Percentiles rank a stretch among this genome's conserved stretches.
Evolutionary conservation across 192 early-diverging fungal species (phyloP).

Genomic region (Coemansia sp.): DNA sequence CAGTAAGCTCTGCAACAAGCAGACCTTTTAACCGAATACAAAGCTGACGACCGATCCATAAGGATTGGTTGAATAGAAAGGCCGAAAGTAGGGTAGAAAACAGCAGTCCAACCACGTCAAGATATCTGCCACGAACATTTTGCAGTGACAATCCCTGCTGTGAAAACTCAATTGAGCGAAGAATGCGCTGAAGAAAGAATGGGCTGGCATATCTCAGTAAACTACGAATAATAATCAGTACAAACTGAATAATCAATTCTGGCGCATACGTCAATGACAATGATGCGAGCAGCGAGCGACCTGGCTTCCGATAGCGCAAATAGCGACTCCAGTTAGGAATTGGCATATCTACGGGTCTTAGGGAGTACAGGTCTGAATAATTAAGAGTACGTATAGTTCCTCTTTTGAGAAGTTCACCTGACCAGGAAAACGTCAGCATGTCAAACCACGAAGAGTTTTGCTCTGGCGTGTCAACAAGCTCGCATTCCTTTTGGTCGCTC

Average conservation of each 20-base stretch:
- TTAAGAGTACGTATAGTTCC: constrained; percentile 58
- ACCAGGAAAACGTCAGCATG: constrained; percentile 58
- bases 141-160: neutral
- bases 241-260: constrained; percentile 48
- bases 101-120: constrained; percentile 64
- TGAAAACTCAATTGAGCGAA: constrained; percentile 56
- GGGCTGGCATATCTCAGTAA: constrained; percentile 53
- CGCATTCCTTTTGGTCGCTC: constrained; percentile 10
- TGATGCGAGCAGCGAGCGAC: constrained; percentile 34
- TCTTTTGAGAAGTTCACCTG: constrained; percentile 60
- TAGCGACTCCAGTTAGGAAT: constrained; percentile 36
- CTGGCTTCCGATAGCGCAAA: constrained; percentile 17
- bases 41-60: constrained; percentile 68
- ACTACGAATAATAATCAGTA: constrained; percentile 30
- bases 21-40: constrained; percentile 63
- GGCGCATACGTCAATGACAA: constrained; percentile 42
- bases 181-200: constrained; percentile 61
- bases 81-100: constrained; percentile 48
- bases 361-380: constrained; percentile 59
- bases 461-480: constrained; percentile 41
- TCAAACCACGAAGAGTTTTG: constrained; percentile 25
- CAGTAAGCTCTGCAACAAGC: constrained; percentile 65
- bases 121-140: constrained; percentile 43
- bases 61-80: constrained; percentile 52
- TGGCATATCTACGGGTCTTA: constrained; percentile 56